Conservation (phyloP, 192 early-diverging fungal genomes). For the Backusella sp. region DNA sequence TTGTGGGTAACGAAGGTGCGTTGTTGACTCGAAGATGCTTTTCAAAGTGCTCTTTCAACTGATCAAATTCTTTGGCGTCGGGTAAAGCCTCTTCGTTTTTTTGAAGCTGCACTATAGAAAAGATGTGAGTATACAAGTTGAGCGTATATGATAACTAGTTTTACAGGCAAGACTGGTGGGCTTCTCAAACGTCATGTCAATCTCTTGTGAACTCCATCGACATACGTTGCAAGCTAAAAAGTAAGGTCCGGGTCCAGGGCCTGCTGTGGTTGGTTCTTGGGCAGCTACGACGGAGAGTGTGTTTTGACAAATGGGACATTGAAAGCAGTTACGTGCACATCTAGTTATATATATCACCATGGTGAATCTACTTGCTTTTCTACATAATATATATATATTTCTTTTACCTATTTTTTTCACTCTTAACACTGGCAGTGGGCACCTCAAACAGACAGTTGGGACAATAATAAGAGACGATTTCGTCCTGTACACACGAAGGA, state of each 20-base stretch:
- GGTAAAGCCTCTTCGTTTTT: slow-evolving; percentile 65
- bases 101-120: slow-evolving; percentile 71
- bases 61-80: slow-evolving; percentile 80
- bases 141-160: not conserved
- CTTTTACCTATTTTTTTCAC: slow-evolving; percentile 81
- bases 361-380: not conserved
- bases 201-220: slow-evolving; percentile 91
- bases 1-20: slow-evolving; percentile 35
- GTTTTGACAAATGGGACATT: slow-evolving; percentile 86
- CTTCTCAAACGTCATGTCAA: slow-evolving; percentile 91
- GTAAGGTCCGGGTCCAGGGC: slow-evolving; percentile 48
- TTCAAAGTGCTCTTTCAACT: slow-evolving; percentile 85
- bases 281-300: slow-evolving; percentile 74
- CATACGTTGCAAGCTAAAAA: slow-evolving; percentile 85
- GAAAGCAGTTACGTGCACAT: slow-evolving; percentile 92
- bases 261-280: slow-evolving; percentile 31
- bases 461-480: slow-evolving; percentile 90
- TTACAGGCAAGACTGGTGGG: slow-evolving; percentile 87
- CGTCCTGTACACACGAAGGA: slow-evolving; percentile 77
- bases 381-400: not conserved
- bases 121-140: not conserved
- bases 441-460: slow-evolving; percentile 96
- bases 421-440: slow-evolving; percentile 92
- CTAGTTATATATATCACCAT: slow-evolving; percentile 26
- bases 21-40: slow-evolving; percentile 57